Conservation (phyloP, 495 filamentous ascomycete genomes). For the Penicillium robsamsonii region DNA sequence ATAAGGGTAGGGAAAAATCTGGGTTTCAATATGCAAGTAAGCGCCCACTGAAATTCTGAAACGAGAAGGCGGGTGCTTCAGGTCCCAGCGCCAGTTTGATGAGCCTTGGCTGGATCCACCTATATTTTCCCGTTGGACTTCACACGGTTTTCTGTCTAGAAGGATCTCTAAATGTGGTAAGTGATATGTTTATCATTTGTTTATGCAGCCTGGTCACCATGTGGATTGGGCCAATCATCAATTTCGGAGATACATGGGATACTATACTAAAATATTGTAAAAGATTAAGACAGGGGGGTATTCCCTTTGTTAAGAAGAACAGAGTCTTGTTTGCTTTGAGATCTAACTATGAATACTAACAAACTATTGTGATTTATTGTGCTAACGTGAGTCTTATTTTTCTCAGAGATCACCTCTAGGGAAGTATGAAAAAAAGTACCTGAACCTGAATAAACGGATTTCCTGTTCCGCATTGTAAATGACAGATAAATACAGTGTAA, state of each 20-base stretch:
- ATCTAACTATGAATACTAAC: neutral
- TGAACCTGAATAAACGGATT: neutral
- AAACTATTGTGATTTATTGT: neutral
- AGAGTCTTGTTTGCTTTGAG: neutral
- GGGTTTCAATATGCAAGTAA: constrained; percentile 34
- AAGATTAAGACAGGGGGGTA: neutral
- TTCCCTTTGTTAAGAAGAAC: neutral
- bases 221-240: constrained; percentile 2
- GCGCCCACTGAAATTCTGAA: constrained; percentile 35
- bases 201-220: constrained; percentile 23
- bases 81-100: constrained; percentile 37
- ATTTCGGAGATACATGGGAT: neutral
- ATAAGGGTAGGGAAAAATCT: constrained; percentile 1
- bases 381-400: neutral
- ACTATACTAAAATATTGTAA: neutral
- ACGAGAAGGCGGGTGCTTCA: constrained; percentile 36
- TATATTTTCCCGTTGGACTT: constrained; percentile 15
- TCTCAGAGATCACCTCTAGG: neutral
- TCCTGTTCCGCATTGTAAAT: neutral
- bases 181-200: constrained; percentile 18
- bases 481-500: neutral
- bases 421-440: neutral
- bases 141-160: constrained; percentile 4
- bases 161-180: constrained; percentile 12
- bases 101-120: constrained; percentile 22